These are phyloP conservation scores for Fusarium tanahbumbuense DNA, from an alignment of 2,329 filamentous ascomycete species.

Conservation along the genomic window DNA sequence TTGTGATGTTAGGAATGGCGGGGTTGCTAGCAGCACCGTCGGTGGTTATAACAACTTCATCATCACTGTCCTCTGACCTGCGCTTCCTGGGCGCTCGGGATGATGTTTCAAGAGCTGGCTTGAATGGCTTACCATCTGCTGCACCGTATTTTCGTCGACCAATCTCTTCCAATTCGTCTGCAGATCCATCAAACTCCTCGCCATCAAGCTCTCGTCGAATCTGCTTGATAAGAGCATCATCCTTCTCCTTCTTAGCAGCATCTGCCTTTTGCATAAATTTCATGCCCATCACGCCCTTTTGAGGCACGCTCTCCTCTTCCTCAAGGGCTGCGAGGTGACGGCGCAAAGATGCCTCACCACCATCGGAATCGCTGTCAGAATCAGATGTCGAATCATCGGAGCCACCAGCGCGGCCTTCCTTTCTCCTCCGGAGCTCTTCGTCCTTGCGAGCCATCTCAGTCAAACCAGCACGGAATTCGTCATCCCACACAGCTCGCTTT, in stretches of 20 bases:
- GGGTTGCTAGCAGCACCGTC: slow-evolving; percentile 28
- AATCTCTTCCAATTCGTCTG: slow-evolving; percentile 66
- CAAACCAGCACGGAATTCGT: slow-evolving; percentile 81
- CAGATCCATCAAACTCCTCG: slow-evolving; percentile 61
- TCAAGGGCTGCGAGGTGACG: slow-evolving; percentile 58
- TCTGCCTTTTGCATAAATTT: slow-evolving; percentile 96
- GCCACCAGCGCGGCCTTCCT: slow-evolving; percentile 74
- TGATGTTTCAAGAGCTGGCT: slow-evolving; percentile 48
- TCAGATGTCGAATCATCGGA: slow-evolving; percentile 63
- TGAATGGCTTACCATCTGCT: slow-evolving; percentile 50
- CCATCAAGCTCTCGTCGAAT: slow-evolving; percentile 79
- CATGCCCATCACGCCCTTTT: slow-evolving; percentile 81
- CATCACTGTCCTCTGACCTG: slow-evolving; percentile 44
- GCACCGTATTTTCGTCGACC: slow-evolving; percentile 79
- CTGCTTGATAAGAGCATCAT: slow-evolving; percentile 78
- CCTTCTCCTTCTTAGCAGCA: slow-evolving; percentile 78
- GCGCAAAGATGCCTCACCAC: slow-evolving; percentile 65
- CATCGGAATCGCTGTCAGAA: slow-evolving; percentile 66
- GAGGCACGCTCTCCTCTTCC: slow-evolving; percentile 62
- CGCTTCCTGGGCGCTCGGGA: slow-evolving; percentile 47
- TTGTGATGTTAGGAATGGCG: slow-evolving; percentile 36
- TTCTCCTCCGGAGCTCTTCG: slow-evolving; percentile 82
- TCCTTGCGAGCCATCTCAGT: slow-evolving; percentile 84
- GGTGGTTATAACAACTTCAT: slow-evolving; percentile 47
- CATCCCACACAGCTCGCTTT: slow-evolving; percentile 87